Percentiles rank a stretch among this genome's conserved stretches.
These are phyloP conservation scores for Kwoniella newhampshirensis DNA, from an alignment of 768 basidiomycete genomes.

Conservation along the genomic window DNA sequence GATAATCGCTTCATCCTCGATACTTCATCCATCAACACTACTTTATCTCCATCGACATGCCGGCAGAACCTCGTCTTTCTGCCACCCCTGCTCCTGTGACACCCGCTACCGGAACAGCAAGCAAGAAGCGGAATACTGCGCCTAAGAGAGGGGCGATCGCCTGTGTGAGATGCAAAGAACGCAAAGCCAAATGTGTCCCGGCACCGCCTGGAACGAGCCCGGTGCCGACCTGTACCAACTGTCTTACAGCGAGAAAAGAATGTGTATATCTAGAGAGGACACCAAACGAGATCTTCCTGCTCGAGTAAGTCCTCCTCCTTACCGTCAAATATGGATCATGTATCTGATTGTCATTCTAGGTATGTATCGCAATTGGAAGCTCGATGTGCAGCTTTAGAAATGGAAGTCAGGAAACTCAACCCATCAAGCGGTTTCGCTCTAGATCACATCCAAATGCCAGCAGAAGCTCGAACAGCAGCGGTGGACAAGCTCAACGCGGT, in stretches of 20 bases:
- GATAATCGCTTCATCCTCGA: not conserved
- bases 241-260: slow-evolving; percentile 26
- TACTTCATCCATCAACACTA: not conserved
- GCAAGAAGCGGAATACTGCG: slow-evolving; percentile 23
- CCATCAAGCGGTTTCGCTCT: slow-evolving; percentile 15
- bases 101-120: not conserved
- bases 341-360: slow-evolving; percentile 6
- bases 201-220: slow-evolving; percentile 32
- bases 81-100: not conserved
- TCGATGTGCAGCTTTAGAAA: slow-evolving; percentile 31
- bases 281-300: slow-evolving; percentile 40
- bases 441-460: slow-evolving; percentile 28
- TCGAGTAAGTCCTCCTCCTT: slow-evolving; percentile 27
- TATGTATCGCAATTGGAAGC: slow-evolving; percentile 41
- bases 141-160: slow-evolving; percentile 36
- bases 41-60: not conserved
- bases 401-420: slow-evolving; percentile 28
- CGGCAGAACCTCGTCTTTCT: not conserved
- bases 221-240: slow-evolving; percentile 39
- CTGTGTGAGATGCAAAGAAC: slow-evolving; percentile 41
- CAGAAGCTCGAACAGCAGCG: slow-evolving; percentile 31
- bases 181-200: slow-evolving; percentile 43
- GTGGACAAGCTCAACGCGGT: slow-evolving; percentile 30
- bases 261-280: slow-evolving; percentile 40
- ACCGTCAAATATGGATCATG: not conserved